These are phyloP conservation scores for Candida jianshihensis DNA, from an alignment of 805 yeast genomes.

Conservation along the genomic window DNA sequence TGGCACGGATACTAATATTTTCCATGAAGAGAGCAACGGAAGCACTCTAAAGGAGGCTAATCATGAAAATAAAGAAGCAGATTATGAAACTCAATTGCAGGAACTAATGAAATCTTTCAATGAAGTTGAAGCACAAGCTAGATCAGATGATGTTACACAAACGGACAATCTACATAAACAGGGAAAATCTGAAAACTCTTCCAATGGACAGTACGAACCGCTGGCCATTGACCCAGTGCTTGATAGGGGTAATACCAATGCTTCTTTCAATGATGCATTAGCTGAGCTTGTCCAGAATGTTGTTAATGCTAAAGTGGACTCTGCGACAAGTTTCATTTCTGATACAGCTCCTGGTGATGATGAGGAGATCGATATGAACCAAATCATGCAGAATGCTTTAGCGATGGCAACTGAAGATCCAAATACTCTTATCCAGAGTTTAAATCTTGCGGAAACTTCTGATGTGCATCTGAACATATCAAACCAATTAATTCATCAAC, in stretches of 20 bases:
- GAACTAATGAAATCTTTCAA: conserved; percentile 19
- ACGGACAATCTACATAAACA: conserved; percentile 2
- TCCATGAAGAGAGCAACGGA: background rate
- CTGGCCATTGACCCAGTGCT: conserved; percentile 1
- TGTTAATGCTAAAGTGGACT: conserved; percentile 30
- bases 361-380: conserved; percentile 57
- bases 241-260: no score
- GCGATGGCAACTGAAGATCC: conserved; percentile 70
- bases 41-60: background rate
- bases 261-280: conserved; percentile 44
- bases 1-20: background rate
- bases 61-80: conserved; percentile 4
- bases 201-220: no score
- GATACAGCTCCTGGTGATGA: conserved; percentile 17
- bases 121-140: conserved; percentile 10
- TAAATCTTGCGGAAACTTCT: conserved; percentile 19
- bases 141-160: conserved; percentile 1
- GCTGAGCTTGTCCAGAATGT: conserved; percentile 52
- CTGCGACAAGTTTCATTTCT: conserved; percentile 1
- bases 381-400: conserved; percentile 70
- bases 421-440: conserved; percentile 30
- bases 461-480: conserved; percentile 6
- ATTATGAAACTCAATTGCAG: conserved; percentile 17
- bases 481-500: conserved; percentile 19
- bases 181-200: no score